phyloP scores from a whole-genome alignment of 257 asterid genomes.

The Handroanthus guayacan region DNA sequence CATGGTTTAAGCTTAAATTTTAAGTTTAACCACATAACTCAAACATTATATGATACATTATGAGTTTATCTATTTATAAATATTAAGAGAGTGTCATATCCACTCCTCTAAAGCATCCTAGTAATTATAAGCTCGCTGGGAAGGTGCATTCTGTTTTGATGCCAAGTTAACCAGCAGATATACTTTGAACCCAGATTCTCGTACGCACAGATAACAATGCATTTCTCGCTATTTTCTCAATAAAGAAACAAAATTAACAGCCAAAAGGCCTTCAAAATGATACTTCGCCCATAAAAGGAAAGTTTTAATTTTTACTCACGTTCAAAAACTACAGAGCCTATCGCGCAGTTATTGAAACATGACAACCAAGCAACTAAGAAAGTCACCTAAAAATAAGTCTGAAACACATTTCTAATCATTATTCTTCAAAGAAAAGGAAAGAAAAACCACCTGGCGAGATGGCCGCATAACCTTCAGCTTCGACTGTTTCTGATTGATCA shows the following conservation, averaged over 20 bases:
- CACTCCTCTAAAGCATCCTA: neutral
- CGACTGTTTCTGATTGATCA: slow-evolving; percentile 32
- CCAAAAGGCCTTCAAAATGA: neutral
- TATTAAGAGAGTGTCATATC: neutral
- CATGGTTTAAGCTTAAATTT: slow-evolving; percentile 1
- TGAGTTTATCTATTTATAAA: neutral
- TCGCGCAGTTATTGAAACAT: neutral
- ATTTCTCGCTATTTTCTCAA: neutral
- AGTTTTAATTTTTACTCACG: neutral
- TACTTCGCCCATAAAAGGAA: neutral
- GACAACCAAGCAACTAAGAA: slow-evolving; percentile 3
- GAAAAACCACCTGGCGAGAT: slow-evolving; percentile 43
- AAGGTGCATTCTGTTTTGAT: too few relatives aligned
- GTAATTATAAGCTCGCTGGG: neutral
- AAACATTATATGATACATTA: neutral
- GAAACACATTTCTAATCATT: slow-evolving; percentile 27
- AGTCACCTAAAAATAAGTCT: slow-evolving; percentile 2
- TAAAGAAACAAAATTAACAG: slow-evolving; percentile 6
- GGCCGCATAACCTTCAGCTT: slow-evolving; percentile 34
- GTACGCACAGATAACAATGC: neutral
- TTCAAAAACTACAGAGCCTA: slow-evolving; percentile 23
- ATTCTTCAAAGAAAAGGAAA: neutral
- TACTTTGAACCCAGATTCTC: neutral
- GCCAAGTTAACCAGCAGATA: neutral
- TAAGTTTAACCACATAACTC: neutral